Base-by-base conservation (phyloP, 1,139 yeast genomes). In the Suhomyces ambrosiae region DNA sequence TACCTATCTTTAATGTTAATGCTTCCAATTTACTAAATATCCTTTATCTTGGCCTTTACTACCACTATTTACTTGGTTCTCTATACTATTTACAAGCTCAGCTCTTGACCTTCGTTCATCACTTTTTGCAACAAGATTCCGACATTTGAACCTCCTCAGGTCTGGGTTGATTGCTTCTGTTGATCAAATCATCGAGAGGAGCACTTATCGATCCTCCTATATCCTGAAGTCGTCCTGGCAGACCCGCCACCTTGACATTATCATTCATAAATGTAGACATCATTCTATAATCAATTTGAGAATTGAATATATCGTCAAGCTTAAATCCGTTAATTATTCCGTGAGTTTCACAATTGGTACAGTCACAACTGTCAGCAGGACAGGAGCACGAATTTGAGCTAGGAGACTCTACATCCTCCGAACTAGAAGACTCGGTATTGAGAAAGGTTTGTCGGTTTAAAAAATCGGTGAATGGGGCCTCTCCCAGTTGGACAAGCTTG, bases 311-410 rank as follows among this genome's bases (percentile, higher is more conserved):
- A 14, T 76, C 80, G 35, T 71, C 74, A 25, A 74, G 45, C 42
- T 69, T 65, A 35, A 69, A 52, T 2, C 82, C 82, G 44, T 76
- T 64, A 11, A 72, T 65, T 7, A 75, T 77, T 2, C 81, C 80
- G 50, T 78, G 83, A 2, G 68, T 59, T 41, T 70, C 80, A 56
- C 82, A 78, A 45, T 76, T 73, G 25, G 63, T 56, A 50, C 83
- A 78, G 23, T 63, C 71, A 52, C 83, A 78, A 4, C 63, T 61
- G 23, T 70, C 70, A 1, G 65, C 58, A 0, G 71, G 60, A 56
- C 83, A 78, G 4, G 54, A 47, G 45, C 82, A 77, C 1, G 47
- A 48, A n/a, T 37, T 33, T 8, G 46, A 21, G 12, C 24, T 16
- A 1, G 52, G 49, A 9, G 51, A 44, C 12, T 46, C 50, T n/a